Percentiles rank a stretch among this genome's conserved stretches.
These are phyloP conservation scores for Aspergillus oerlinghausenensis DNA, from an alignment of 2,329 filamentous ascomycete species.

Conservation along the genomic window DNA sequence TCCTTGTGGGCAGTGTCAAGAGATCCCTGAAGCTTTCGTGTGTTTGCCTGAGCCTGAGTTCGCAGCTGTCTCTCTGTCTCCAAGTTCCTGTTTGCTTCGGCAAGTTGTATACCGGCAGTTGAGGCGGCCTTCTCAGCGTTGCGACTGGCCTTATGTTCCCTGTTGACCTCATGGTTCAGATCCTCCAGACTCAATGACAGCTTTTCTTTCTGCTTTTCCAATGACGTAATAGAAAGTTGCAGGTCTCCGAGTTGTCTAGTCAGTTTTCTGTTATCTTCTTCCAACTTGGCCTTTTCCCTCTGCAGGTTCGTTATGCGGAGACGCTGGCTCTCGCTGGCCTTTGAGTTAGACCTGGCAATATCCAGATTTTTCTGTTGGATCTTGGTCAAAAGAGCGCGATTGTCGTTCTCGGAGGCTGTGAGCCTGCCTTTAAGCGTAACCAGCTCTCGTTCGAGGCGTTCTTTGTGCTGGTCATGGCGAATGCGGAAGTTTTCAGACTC, in stretches of 20 bases:
- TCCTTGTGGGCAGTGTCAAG: slow-evolving; percentile 78
- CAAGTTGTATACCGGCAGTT: slow-evolving; percentile 72
- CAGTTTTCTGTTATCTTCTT: slow-evolving; percentile 77
- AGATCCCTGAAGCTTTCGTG: slow-evolving; percentile 71
- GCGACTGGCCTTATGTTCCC: slow-evolving; percentile 83
- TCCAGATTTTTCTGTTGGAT: slow-evolving; percentile 96
- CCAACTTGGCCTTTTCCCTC: slow-evolving; percentile 73
- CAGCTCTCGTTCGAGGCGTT: slow-evolving; percentile 84
- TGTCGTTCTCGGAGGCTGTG: slow-evolving; percentile 91
- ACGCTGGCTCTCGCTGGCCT: slow-evolving; percentile 77
- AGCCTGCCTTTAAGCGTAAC: slow-evolving; percentile 86
- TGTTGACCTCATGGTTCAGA: slow-evolving; percentile 82
- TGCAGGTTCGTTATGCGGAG: slow-evolving; percentile 71
- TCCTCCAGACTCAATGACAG: slow-evolving; percentile 83
- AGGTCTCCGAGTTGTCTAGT: slow-evolving; percentile 81
- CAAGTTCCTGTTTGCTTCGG: slow-evolving; percentile 81
- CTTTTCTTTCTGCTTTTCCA: slow-evolving; percentile 95
- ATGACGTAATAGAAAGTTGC: slow-evolving; percentile 72
- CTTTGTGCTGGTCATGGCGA: slow-evolving; percentile 89
- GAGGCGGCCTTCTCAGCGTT: slow-evolving; percentile 87
- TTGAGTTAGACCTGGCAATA: slow-evolving; percentile 83
- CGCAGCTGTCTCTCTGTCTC: slow-evolving; percentile 87
- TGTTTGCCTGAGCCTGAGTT: slow-evolving; percentile 78
- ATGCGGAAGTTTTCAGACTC: slow-evolving; percentile 85
- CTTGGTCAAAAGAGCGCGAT: slow-evolving; percentile 90